Evolutionary conservation across 2,329 filamentous ascomycete genomes (phyloP).

Genomic region (Diaporthe capsici): DNA sequence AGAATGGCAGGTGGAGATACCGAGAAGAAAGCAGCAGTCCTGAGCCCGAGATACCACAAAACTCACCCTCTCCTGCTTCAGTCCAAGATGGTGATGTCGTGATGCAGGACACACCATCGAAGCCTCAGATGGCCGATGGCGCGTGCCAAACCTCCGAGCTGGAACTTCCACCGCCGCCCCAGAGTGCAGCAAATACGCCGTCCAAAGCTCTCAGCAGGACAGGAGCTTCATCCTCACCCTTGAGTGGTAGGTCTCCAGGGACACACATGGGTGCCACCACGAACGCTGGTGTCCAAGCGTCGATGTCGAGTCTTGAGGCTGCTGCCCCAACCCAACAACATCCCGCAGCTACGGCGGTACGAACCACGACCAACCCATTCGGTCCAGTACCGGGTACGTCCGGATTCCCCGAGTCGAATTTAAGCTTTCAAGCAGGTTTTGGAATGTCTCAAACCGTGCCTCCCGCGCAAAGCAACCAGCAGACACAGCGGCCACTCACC

Average conservation of each 20-base stretch:
- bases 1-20: conserved; percentile 81
- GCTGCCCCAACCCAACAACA: neutral
- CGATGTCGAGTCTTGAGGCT: neutral
- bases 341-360: neutral
- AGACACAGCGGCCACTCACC: neutral
- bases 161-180: conserved; percentile 40
- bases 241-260: neutral
- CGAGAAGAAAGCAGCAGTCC: conserved; percentile 80
- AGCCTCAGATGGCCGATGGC: conserved; percentile 49
- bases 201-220: neutral
- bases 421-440: conserved; percentile 8
- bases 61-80: conserved; percentile 35
- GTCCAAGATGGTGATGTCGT: conserved; percentile 28
- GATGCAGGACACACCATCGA: conserved; percentile 41
- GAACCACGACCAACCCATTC: conserved; percentile 1
- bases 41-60: conserved; percentile 59
- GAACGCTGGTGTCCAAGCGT: conserved; percentile 27
- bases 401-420: neutral
- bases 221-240: neutral
- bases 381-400: neutral
- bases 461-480: neutral
- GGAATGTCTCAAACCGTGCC: conserved; percentile 7
- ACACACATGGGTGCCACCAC: neutral
- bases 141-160: conserved; percentile 50
- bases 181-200: conserved; percentile 29